phyloP scores from a whole-genome alignment of 1,284 basidiomycete genomes.

The Pterulicium gracile region DNA sequence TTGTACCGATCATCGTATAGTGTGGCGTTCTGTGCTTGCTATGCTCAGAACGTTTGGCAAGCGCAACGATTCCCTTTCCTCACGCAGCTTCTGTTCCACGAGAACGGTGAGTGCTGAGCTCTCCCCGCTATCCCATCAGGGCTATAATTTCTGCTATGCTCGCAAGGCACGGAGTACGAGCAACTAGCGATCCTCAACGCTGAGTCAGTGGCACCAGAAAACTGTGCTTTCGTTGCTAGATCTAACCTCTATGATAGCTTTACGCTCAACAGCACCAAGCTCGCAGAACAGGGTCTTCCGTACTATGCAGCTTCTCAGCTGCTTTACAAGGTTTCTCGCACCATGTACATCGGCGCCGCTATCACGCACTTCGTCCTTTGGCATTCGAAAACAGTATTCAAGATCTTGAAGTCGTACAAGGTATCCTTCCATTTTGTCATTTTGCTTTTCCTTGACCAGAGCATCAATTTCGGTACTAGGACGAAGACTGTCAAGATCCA shows the following conservation, averaged over 20 bases:
- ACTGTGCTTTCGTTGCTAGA: background rate
- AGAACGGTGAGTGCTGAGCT: conserved; percentile 16
- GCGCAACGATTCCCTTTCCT: conserved; percentile 23
- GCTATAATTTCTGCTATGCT: background rate
- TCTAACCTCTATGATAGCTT: background rate
- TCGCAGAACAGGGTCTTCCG: conserved; percentile 16
- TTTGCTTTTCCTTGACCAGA: conserved; percentile 11
- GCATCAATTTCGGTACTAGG: background rate
- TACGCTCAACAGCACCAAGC: conserved; percentile 18
- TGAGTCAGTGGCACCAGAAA: conserved; percentile 12
- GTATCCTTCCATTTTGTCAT: conserved; percentile 13
- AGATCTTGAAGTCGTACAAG: conserved; percentile 16
- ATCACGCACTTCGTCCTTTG: conserved; percentile 29
- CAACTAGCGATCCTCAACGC: conserved; percentile 18
- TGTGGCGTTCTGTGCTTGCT: conserved; percentile 13
- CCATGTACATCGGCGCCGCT: conserved; percentile 22
- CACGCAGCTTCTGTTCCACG: conserved; percentile 21
- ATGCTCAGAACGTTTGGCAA: conserved; percentile 14
- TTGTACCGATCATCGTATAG: conserved; percentile 8
- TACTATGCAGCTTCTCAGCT: conserved; percentile 21
- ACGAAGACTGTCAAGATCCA: conserved; percentile 19
- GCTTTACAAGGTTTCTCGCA: conserved; percentile 18
- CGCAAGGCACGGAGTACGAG: conserved; percentile 15
- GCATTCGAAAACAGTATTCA: conserved; percentile 24
- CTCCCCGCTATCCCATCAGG: background rate